phyloP scores from a whole-genome alignment of 1,284 basidiomycete genomes.

The Ceratobasidium sp. region DNA sequence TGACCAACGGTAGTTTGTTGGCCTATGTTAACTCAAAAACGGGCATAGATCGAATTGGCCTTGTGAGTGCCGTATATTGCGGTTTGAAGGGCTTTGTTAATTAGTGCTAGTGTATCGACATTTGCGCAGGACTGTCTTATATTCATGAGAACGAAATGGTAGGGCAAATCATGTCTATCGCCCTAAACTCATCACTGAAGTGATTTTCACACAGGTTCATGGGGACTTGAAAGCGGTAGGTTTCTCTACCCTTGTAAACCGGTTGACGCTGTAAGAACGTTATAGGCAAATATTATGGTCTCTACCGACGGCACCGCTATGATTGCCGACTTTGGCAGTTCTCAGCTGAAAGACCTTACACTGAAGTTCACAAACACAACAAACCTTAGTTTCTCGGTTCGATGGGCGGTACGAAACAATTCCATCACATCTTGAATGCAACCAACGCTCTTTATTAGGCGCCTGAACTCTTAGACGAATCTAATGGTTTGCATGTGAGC shows the following conservation, averaged over 20 bases:
- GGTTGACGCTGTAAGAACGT: neutral
- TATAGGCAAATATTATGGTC: neutral
- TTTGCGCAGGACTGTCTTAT: no score
- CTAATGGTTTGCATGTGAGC: neutral
- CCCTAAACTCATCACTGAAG: slow-evolving; percentile 1
- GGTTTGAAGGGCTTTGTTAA: neutral
- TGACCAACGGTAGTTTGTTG: no score
- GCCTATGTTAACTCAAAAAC: no score
- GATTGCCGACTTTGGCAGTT: neutral
- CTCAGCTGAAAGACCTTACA: neutral
- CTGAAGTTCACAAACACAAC: neutral
- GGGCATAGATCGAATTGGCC: no score
- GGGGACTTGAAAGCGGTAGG: no score
- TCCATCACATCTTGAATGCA: neutral
- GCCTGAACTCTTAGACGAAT: neutral
- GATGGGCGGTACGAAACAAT: neutral
- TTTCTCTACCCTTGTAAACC: neutral
- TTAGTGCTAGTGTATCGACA: no score
- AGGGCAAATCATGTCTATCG: neutral
- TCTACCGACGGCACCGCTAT: neutral
- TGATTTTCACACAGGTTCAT: neutral
- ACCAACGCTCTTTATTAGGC: neutral
- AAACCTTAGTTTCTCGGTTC: neutral
- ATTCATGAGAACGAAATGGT: neutral
- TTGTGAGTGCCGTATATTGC: no score